Percentiles rank a stretch among this genome's conserved stretches.
phyloP scores from a whole-genome alignment of 2,329 filamentous ascomycete genomes.

The Pseudocercospora macadamiae region DNA sequence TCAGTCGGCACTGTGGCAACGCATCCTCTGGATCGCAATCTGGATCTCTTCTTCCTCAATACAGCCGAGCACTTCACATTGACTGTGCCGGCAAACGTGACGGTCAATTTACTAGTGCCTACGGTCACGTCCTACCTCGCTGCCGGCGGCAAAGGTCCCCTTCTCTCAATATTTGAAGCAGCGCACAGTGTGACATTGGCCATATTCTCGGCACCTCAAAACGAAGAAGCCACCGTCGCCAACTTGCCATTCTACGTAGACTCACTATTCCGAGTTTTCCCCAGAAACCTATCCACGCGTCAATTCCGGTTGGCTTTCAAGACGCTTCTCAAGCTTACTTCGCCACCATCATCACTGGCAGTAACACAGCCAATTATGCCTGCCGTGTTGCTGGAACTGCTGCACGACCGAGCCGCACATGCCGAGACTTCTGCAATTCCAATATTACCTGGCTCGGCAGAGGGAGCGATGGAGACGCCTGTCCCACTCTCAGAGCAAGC shows the following conservation, averaged over 20 bases:
- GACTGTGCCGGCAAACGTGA: constrained; percentile 65
- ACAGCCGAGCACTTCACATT: constrained; percentile 81
- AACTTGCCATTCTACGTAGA: constrained; percentile 84
- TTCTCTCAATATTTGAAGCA: constrained; percentile 79
- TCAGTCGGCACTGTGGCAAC: constrained; percentile 59
- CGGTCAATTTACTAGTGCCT: constrained; percentile 72
- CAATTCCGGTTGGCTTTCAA: constrained; percentile 90
- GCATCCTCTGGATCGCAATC: constrained; percentile 68
- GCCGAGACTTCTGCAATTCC: constrained; percentile 52
- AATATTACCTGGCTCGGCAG: constrained; percentile 43
- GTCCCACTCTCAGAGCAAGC: constrained; percentile 73
- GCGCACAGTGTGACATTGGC: constrained; percentile 82
- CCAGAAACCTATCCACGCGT: constrained; percentile 73
- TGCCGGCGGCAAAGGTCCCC: constrained; percentile 58
- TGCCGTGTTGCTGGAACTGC: constrained; percentile 77
- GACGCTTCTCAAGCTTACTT: constrained; percentile 78
- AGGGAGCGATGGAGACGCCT: constrained; percentile 25
- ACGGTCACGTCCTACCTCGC: constrained; percentile 75
- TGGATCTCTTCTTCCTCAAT: constrained; percentile 90
- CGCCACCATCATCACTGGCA: constrained; percentile 76
- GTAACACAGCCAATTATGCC: constrained; percentile 75
- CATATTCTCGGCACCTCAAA: constrained; percentile 77
- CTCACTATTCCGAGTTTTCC: constrained; percentile 77
- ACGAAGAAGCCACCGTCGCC: constrained; percentile 68
- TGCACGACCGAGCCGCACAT: constrained; percentile 65